Evolutionary conservation across 768 basidiomycete species (phyloP).

Genomic region (Mycena alexandri): DNA sequence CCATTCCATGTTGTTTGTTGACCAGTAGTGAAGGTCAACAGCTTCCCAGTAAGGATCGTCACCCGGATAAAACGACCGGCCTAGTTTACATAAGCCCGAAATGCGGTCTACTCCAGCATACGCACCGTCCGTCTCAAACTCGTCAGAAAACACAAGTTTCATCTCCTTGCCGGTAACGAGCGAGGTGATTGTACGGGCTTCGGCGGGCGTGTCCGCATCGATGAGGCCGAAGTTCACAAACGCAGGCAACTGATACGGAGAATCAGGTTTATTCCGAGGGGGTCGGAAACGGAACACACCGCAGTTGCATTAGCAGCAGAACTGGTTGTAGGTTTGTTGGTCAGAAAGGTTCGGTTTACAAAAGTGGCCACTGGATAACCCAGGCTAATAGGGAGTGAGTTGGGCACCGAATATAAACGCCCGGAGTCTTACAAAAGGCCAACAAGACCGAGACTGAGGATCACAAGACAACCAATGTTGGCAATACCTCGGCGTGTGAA

Average conservation of each 20-base stretch:
- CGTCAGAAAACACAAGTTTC: slow-evolving; percentile 85
- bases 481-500: not conserved
- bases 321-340: slow-evolving; percentile 48
- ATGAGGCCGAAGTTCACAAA: slow-evolving; percentile 52
- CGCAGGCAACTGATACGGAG: slow-evolving; percentile 6
- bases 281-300: slow-evolving; percentile 9
- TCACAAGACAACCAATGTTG: slow-evolving; percentile 50
- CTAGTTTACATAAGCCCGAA: no score
- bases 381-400: slow-evolving; percentile 52
- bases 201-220: slow-evolving; percentile 79
- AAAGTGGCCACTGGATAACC: slow-evolving; percentile 73
- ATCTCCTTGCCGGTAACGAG: slow-evolving; percentile 63
- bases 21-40: slow-evolving; percentile 45
- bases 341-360: slow-evolving; percentile 55
- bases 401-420: not conserved
- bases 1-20: slow-evolving; percentile 84
- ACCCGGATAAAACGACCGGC: slow-evolving; percentile 48
- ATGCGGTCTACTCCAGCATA: no score
- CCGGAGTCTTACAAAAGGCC: slow-evolving; percentile 64
- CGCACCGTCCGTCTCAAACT: slow-evolving; percentile 78
- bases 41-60: slow-evolving; percentile 78
- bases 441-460: slow-evolving; percentile 65
- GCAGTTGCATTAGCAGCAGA: slow-evolving; percentile 84
- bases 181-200: slow-evolving; percentile 64
- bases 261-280: no score